Percentiles rank a stretch among this genome's conserved stretches.
These are phyloP conservation scores for Dalbergia cochinchinensis DNA, from an alignment of 306 rosid species.

Conservation along the genomic window DNA sequence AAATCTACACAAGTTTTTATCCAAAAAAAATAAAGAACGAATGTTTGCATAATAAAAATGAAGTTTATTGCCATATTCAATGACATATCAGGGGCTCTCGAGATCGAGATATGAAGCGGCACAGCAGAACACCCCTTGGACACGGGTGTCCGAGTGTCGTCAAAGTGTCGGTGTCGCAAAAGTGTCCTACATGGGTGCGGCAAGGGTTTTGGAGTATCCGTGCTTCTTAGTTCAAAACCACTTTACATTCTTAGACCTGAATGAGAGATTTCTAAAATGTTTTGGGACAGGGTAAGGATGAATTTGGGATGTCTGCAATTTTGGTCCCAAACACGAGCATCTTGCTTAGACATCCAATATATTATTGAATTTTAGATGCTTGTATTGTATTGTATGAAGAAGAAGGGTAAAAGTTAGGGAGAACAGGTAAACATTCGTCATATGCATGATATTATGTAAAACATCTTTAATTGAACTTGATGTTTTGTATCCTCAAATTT, in stretches of 20 bases:
- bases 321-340: neutral
- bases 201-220: no score
- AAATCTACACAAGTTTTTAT: no score
- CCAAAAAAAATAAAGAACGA: no score
- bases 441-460: neutral
- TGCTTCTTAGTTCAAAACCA: no score
- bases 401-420: neutral
- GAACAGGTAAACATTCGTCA: neutral
- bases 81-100: no score
- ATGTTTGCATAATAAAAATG: no score
- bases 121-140: no score
- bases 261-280: neutral
- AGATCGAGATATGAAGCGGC: no score
- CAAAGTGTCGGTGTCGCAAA: no score
- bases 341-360: neutral
- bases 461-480: neutral
- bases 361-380: constrained; percentile 24
- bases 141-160: no score
- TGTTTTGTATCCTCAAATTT: neutral
- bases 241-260: neutral
- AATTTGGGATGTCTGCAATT: neutral
- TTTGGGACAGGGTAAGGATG: neutral
- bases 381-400: neutral
- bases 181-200: no score
- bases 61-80: no score